A percentile compares a stretch with the other conserved stretches of the same genome.
Evolutionary conservation across 1,284 basidiomycete species (phyloP).

Genomic region (Ceratobasidium sp.): DNA sequence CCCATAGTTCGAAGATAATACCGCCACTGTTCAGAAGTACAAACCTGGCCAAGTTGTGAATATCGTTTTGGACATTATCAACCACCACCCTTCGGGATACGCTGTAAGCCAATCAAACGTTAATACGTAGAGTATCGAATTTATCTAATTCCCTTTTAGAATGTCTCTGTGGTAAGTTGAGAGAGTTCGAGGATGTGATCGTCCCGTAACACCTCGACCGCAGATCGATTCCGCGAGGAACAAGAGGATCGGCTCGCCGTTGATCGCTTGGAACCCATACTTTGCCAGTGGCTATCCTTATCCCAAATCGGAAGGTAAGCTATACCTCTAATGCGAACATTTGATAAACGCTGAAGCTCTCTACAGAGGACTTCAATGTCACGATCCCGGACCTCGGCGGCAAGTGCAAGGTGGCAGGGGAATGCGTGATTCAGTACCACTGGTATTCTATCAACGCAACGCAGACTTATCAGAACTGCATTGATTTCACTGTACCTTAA

Average conservation of each 20-base stretch:
- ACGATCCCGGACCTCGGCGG: slow-evolving; percentile 48
- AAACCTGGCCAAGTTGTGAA: slow-evolving; percentile 29
- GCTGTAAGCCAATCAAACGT: neutral
- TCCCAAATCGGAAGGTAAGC: neutral
- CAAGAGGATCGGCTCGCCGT: slow-evolving; percentile 46
- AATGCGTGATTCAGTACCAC: slow-evolving; percentile 45
- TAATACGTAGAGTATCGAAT: too few relatives aligned
- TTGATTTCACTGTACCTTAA: neutral
- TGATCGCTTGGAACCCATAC: slow-evolving; percentile 22
- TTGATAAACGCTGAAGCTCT: too few relatives aligned
- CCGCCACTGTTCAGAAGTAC: slow-evolving; percentile 30
- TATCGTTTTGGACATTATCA: slow-evolving; percentile 11
- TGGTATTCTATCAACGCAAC: slow-evolving; percentile 33
- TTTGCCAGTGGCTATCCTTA: neutral
- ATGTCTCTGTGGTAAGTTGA: too few relatives aligned
- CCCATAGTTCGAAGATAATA: slow-evolving; percentile 26
- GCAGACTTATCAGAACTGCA: slow-evolving; percentile 28
- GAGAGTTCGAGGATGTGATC: too few relatives aligned
- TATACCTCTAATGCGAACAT: neutral
- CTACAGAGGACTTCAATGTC: slow-evolving; percentile 40
- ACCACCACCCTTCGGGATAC: slow-evolving; percentile 27
- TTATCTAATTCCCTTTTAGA: too few relatives aligned
- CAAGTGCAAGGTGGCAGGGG: slow-evolving; percentile 46
- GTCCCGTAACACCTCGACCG: slow-evolving; percentile 32
- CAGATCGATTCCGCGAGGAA: slow-evolving; percentile 47